A percentile compares a stretch with the other conserved stretches of the same genome.
These are phyloP conservation scores for Leccinum ponderosum DNA, from an alignment of 1,284 basidiomycete genomes.

Conservation along the genomic window DNA sequence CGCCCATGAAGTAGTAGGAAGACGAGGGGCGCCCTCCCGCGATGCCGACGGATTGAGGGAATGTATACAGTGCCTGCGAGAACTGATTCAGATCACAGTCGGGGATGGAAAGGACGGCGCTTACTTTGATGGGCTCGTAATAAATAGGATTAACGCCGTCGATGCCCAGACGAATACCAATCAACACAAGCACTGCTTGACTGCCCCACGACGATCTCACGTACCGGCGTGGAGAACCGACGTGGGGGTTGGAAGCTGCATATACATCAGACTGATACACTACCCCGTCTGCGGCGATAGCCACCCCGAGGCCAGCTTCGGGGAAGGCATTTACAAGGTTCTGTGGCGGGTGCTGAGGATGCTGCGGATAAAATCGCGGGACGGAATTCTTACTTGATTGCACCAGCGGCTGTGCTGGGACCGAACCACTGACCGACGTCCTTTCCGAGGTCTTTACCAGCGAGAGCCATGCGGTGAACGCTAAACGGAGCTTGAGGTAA, in stretches of 20 bases:
- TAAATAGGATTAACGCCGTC: slow-evolving; percentile 96
- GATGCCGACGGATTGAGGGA: slow-evolving; percentile 95
- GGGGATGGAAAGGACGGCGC: slow-evolving; percentile 12
- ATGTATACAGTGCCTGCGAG: slow-evolving; percentile 80
- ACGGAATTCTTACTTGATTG: slow-evolving; percentile 70
- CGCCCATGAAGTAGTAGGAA: slow-evolving; percentile 96
- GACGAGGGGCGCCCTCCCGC: slow-evolving; percentile 94
- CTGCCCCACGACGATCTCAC: slow-evolving; percentile 67
- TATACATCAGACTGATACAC: slow-evolving; percentile 88
- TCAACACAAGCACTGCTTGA: slow-evolving; percentile 83
- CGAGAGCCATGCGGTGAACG: slow-evolving; percentile 94
- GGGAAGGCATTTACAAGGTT: slow-evolving; percentile 79
- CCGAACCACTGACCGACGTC: slow-evolving; percentile 99
- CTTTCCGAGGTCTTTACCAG: slow-evolving; percentile 93
- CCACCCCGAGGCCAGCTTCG: slow-evolving; percentile 79
- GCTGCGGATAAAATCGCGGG: neutral
- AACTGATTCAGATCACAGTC: neutral
- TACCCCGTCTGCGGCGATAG: slow-evolving; percentile 81
- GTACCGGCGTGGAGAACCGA: slow-evolving; percentile 36
- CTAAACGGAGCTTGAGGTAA: slow-evolving; percentile 89
- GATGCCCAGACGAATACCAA: slow-evolving; percentile 86
- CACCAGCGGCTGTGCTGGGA: slow-evolving; percentile 94
- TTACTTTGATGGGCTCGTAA: slow-evolving; percentile 90
- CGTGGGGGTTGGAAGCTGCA: slow-evolving; percentile 64
- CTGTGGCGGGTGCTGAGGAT: slow-evolving; percentile 39